These are phyloP conservation scores for Acrodontium crateriforme DNA, from an alignment of 2,329 filamentous ascomycete species.

Conservation along the genomic window DNA sequence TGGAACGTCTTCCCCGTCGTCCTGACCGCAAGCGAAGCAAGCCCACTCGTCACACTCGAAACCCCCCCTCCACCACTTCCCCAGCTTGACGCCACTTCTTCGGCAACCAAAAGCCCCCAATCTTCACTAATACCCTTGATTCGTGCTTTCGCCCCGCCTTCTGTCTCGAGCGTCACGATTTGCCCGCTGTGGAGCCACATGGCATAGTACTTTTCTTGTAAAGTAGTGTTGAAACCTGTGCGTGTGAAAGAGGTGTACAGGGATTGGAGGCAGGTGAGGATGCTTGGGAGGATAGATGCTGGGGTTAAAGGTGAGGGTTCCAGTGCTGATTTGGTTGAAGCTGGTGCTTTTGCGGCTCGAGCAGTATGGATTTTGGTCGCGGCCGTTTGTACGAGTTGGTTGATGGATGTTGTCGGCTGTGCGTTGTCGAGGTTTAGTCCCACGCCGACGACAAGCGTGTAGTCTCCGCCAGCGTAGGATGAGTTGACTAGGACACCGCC, in stretches of 20 bases:
- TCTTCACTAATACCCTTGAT: conserved; percentile 84
- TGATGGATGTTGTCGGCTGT: conserved; percentile 68
- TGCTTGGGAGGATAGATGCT: conserved; percentile 69
- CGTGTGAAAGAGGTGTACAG: conserved; percentile 63
- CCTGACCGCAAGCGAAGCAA: no score
- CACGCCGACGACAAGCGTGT: conserved; percentile 68
- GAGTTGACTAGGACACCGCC: conserved; percentile 88
- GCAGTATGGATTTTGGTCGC: no score
- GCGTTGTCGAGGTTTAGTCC: conserved; percentile 87
- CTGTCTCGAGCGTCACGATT: conserved; percentile 62
- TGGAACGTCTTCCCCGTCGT: conserved; percentile 66
- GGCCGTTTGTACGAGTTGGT: conserved; percentile 60
- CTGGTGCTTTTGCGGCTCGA: conserved; percentile 30
- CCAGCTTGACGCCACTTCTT: no score
- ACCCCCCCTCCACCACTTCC: conserved; percentile 49
- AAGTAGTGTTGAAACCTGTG: conserved; percentile 56
- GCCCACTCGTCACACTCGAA: background rate
- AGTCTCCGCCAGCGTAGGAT: conserved; percentile 60
- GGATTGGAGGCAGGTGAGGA: conserved; percentile 64
- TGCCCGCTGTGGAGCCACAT: conserved; percentile 69
- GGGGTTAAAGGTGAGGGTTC: conserved; percentile 46
- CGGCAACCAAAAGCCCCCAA: conserved; percentile 73
- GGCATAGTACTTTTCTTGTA: conserved; percentile 66
- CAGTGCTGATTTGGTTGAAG: conserved; percentile 22
- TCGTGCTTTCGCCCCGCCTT: conserved; percentile 58